Conservation (phyloP, 345 rosid genomes). For the Sisymbrium altissimum region DNA sequence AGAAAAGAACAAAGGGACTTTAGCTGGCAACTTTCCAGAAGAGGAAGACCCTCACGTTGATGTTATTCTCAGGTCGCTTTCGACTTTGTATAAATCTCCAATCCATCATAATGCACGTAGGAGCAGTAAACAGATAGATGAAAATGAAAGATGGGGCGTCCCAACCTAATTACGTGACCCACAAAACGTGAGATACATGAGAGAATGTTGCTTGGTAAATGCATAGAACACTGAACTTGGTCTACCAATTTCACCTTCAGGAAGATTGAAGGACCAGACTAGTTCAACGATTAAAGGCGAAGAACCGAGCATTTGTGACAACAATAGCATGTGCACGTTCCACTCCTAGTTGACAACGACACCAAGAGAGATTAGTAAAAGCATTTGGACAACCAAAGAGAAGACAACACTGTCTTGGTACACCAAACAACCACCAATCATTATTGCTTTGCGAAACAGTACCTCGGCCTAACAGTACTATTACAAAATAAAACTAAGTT, state of each 20-base stretch:
- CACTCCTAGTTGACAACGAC: conserved; percentile 18
- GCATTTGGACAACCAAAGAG: conserved; percentile 8
- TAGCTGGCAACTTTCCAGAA: conserved; percentile 37
- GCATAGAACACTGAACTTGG: conserved; percentile 24
- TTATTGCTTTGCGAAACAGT: conserved; percentile 21
- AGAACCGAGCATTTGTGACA: conserved; percentile 12
- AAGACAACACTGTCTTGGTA: conserved; percentile 16
- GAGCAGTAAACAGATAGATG: conserved; percentile 30
- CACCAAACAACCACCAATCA: conserved; percentile 28
- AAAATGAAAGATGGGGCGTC: conserved; percentile 34
- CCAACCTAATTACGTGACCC: conserved; percentile 31
- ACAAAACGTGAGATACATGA: conserved; percentile 29
- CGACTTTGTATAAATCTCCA: conserved; percentile 25
- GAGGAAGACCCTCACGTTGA: conserved; percentile 32
- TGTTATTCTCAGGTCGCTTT: conserved; percentile 35
- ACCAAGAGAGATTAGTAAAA: background rate
- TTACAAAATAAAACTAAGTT: background rate
- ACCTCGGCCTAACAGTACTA: conserved; percentile 17
- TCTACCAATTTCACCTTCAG: conserved; percentile 26
- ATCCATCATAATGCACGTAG: conserved; percentile 29
- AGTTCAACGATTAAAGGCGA: conserved; percentile 2
- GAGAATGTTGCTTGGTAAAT: conserved; percentile 23
- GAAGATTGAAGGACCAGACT: conserved; percentile 16
- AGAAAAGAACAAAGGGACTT: conserved; percentile 25
- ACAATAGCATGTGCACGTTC: conserved; percentile 28